A percentile compares a stretch with the other conserved stretches of the same genome.
Evolutionary conservation across 2,329 filamentous ascomycete genomes (phyloP).

Genomic region (Aspergillus eucalypticola): DNA sequence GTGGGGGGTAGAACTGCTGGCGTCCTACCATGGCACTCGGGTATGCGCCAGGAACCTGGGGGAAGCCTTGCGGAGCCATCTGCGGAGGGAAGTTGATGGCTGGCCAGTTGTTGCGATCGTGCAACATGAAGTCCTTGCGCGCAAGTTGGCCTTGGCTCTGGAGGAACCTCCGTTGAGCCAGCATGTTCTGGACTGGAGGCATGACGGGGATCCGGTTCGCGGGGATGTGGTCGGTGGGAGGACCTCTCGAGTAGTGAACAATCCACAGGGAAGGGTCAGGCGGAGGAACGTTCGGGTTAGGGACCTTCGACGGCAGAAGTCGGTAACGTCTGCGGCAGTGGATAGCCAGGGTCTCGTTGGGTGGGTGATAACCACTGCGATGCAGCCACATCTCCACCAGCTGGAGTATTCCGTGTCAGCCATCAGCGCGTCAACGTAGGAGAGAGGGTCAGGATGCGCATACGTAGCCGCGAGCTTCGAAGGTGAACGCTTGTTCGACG

Average conservation of each 20-base stretch:
- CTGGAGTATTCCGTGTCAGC: slow-evolving; percentile 47
- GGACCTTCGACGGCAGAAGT: slow-evolving; percentile 69
- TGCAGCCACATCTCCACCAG: slow-evolving; percentile 87
- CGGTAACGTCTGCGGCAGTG: slow-evolving; percentile 86
- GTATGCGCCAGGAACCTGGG: slow-evolving; percentile 48
- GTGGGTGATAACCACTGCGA: slow-evolving; percentile 74
- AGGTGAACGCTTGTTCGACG: slow-evolving; percentile 72
- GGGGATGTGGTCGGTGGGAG: slow-evolving; percentile 72
- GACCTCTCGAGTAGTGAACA: slow-evolving; percentile 80
- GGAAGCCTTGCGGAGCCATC: slow-evolving; percentile 55
- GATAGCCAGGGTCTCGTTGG: slow-evolving; percentile 68
- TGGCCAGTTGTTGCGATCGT: slow-evolving; percentile 88
- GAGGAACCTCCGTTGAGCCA: slow-evolving; percentile 57
- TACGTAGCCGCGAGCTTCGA: slow-evolving; percentile 71
- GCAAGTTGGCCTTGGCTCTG: slow-evolving; percentile 76
- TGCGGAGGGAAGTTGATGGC: slow-evolving; percentile 69
- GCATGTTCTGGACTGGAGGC: slow-evolving; percentile 43
- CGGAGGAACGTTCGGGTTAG: slow-evolving; percentile 67
- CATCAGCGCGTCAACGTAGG: background rate
- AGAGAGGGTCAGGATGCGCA: slow-evolving; percentile 24
- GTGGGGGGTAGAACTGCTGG: slow-evolving; percentile 38
- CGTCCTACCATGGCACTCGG: slow-evolving; percentile 38
- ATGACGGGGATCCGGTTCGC: slow-evolving; percentile 56
- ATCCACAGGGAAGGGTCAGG: slow-evolving; percentile 86
- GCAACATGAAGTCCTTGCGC: slow-evolving; percentile 92